Evolutionary conservation across 176 grass and related monocot species (phyloP).

Genomic region (Oryza punctata): DNA sequence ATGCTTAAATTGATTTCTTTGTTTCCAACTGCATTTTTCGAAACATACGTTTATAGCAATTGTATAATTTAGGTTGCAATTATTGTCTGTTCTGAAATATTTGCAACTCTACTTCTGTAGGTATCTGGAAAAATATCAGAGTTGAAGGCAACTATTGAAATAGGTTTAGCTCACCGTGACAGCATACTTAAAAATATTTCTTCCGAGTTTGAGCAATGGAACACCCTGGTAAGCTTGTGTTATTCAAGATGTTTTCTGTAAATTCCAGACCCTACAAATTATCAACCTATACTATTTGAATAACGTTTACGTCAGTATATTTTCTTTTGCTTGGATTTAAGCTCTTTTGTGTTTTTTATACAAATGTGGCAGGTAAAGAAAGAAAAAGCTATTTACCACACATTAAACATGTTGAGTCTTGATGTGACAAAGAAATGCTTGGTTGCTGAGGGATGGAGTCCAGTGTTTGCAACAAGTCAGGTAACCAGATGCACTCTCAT

Average conservation of each 20-base stretch:
- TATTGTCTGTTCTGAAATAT: constrained; percentile 35
- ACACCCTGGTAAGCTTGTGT: constrained; percentile 59
- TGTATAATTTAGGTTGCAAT: neutral
- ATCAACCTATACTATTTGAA: neutral
- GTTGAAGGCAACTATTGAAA: constrained; percentile 84
- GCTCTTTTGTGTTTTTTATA: constrained; percentile 23
- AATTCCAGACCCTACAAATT: neutral
- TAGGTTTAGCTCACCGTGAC: constrained; percentile 80
- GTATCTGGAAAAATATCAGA: constrained; percentile 76
- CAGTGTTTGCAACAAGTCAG: constrained; percentile 78
- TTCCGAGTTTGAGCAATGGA: constrained; percentile 89
- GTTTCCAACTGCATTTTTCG: neutral
- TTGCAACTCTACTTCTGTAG: constrained; percentile 44
- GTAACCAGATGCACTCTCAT: constrained; percentile 35
- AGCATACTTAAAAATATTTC: constrained; percentile 81
- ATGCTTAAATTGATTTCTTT: neutral
- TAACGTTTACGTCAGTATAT: neutral
- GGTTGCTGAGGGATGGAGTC: constrained; percentile 94
- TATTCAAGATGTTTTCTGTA: neutral
- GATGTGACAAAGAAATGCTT: constrained; percentile 99
- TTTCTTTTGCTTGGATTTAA: constrained; percentile 22
- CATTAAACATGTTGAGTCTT: constrained; percentile 94
- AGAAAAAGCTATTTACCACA: constrained; percentile 95
- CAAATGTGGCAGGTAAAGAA: constrained; percentile 65
- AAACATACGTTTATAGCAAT: neutral